Percentiles rank a stretch among this genome's conserved stretches.
These are phyloP conservation scores for Umbelopsis vinacea DNA, from an alignment of 192 early-diverging fungal species.

Conservation along the genomic window DNA sequence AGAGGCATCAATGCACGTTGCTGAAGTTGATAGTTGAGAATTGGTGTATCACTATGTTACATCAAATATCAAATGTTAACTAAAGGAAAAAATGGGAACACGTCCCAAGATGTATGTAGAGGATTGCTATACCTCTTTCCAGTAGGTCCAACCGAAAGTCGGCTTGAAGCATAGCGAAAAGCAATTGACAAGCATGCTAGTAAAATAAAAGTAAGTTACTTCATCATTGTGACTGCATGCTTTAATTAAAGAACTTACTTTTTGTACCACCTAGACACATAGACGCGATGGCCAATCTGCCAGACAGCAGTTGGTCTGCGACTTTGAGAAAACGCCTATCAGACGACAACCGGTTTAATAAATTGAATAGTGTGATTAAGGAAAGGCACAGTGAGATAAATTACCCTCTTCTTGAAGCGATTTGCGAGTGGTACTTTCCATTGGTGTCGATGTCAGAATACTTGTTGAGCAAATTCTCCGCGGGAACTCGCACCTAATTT, in stretches of 20 bases:
- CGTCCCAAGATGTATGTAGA: not conserved
- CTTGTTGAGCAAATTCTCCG: slow-evolving; percentile 72
- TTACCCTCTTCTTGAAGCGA: slow-evolving; percentile 58
- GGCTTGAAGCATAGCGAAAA: slow-evolving; percentile 72
- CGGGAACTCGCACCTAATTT: slow-evolving; percentile 55
- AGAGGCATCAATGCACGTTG: slow-evolving; percentile 75
- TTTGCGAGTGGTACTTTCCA: slow-evolving; percentile 60
- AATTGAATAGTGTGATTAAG: not conserved
- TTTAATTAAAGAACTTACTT: slow-evolving; percentile 35
- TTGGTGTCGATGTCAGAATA: slow-evolving; percentile 59
- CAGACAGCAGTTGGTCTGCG: slow-evolving; percentile 76
- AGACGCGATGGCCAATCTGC: slow-evolving; percentile 70
- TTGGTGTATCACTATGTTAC: slow-evolving; percentile 63
- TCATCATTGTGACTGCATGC: not conserved
- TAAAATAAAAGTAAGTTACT: not conserved
- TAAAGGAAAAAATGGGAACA: not conserved
- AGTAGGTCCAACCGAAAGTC: slow-evolving; percentile 74
- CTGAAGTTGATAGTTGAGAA: slow-evolving; percentile 78
- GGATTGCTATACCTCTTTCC: slow-evolving; percentile 58
- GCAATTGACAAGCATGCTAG: slow-evolving; percentile 59
- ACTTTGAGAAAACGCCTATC: slow-evolving; percentile 74
- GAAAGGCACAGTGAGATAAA: not conserved
- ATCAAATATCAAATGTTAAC: not conserved
- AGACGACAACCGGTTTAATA: not conserved
- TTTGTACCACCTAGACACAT: slow-evolving; percentile 73